Base-by-base conservation (phyloP, 768 basidiomycete genomes). In the Lentinula lateritia region DNA sequence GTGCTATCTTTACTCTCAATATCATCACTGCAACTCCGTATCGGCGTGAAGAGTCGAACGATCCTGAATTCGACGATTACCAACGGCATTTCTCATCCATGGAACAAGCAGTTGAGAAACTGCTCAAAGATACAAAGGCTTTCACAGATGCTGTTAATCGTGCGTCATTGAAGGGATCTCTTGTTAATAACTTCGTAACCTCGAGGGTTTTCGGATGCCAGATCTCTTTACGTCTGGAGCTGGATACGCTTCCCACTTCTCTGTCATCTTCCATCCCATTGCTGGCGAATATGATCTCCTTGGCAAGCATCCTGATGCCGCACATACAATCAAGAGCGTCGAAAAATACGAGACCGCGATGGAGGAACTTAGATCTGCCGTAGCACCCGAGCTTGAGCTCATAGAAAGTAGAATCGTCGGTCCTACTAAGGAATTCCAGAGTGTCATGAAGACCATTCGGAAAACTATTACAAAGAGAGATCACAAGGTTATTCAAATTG, bases 381-480 rank as follows among this genome's bases (percentile, higher is more conserved):
- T 98, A 52, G 74, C 83, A 9, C 97, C 97, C 5, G 97, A 99
- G 74, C 80, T 99, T 16, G 95, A 99, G 73, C 82, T 99, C 61
- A 95, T 99, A 69, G 89, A 95, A 64, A 89, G 85, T 63, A 81
- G 95, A 64, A 85, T 99, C 60, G 74, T 89, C 42, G 89, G 83
- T 0, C 97, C 97, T 8, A 82, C 88, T 52, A 98, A 92, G 76
- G 97, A 99, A 72, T 79, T 97, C 34, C 89, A 94, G 71, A 80
- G 82, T 0, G 79, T 97, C 62, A 78, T 95, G 76, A 98, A 96
- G 78, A 75, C 82, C 64, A 92, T 98, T 68, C 78, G 95, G 68
- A 99, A 98, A 81, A 93, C 85, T 16, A 93, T 97, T 68, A 92
- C 90, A 6, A 99, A 99, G 78, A 84, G 97, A 41, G 94, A 98